Evolutionary conservation across 768 basidiomycete genomes (phyloP).

Genomic region (Suillus decipiens): DNA sequence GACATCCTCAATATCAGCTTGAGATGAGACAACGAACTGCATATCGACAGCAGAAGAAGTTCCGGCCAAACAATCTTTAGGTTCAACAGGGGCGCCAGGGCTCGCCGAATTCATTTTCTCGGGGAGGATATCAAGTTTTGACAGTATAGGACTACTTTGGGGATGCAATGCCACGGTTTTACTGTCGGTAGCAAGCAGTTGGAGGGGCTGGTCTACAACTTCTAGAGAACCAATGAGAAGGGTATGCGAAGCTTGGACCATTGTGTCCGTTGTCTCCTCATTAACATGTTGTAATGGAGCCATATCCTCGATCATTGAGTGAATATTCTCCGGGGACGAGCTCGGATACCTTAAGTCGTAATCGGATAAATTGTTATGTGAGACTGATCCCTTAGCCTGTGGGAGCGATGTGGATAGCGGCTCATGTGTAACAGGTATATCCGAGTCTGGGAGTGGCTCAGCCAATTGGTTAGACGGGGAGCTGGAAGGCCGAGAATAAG

Average conservation of each 20-base stretch:
- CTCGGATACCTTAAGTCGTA: neutral
- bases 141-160: neutral
- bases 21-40: neutral
- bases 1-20: neutral
- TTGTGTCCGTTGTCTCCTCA: neutral
- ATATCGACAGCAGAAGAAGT: neutral
- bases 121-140: neutral
- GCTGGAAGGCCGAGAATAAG: neutral
- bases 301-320: neutral
- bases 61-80: no score
- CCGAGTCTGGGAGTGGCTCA: neutral
- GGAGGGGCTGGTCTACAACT: neutral
- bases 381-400: neutral
- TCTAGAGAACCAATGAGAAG: neutral
- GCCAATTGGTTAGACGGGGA: neutral
- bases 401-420: neutral
- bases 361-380: neutral
- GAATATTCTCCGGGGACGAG: neutral
- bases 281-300: neutral
- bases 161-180: neutral
- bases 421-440: neutral
- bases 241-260: neutral
- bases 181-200: neutral
- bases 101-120: neutral
- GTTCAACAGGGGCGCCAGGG: neutral